phyloP scores from a whole-genome alignment of 192 early-diverging fungal genomes.

The Chytriomyces sp. region DNA sequence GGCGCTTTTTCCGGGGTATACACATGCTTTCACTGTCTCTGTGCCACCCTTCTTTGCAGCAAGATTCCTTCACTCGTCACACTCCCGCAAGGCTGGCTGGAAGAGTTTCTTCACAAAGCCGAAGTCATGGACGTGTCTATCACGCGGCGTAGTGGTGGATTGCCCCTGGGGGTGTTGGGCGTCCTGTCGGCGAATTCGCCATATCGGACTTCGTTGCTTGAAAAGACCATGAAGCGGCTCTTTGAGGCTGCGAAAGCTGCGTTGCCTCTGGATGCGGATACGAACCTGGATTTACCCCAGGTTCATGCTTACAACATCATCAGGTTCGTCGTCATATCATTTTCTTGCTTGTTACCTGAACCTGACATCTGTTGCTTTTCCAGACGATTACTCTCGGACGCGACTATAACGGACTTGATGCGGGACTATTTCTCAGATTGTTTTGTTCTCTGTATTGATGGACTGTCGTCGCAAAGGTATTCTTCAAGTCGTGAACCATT shows the following conservation, averaged over 20 bases:
- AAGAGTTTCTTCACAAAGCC: slow-evolving; percentile 76
- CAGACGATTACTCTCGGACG: slow-evolving; percentile 73
- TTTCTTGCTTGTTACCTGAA: not conserved
- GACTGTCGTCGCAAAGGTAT: slow-evolving; percentile 66
- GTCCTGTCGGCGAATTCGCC: slow-evolving; percentile 73
- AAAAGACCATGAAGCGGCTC: slow-evolving; percentile 67
- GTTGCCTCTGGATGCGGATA: slow-evolving; percentile 52
- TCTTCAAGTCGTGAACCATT: not conserved
- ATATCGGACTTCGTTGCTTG: slow-evolving; percentile 61
- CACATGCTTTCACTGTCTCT: slow-evolving; percentile 73
- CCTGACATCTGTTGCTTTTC: not conserved
- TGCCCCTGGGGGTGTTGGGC: slow-evolving; percentile 85
- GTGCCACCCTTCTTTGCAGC: slow-evolving; percentile 67
- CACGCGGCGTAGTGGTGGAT: slow-evolving; percentile 87
- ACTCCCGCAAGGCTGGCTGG: slow-evolving; percentile 73
- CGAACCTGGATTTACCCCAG: slow-evolving; percentile 81
- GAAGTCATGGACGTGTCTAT: slow-evolving; percentile 77
- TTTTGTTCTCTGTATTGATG: slow-evolving; percentile 75
- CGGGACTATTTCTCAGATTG: slow-evolving; percentile 76
- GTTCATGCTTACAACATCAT: slow-evolving; percentile 94
- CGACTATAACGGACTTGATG: slow-evolving; percentile 72
- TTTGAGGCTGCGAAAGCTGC: slow-evolving; percentile 61
- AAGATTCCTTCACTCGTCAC: slow-evolving; percentile 49
- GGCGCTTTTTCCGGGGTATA: slow-evolving; percentile 92
- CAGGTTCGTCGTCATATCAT: slow-evolving; percentile 34